These are phyloP conservation scores for Geranium rotundifolium DNA, from an alignment of 345 rosid genomes.

Conservation along the genomic window DNA sequence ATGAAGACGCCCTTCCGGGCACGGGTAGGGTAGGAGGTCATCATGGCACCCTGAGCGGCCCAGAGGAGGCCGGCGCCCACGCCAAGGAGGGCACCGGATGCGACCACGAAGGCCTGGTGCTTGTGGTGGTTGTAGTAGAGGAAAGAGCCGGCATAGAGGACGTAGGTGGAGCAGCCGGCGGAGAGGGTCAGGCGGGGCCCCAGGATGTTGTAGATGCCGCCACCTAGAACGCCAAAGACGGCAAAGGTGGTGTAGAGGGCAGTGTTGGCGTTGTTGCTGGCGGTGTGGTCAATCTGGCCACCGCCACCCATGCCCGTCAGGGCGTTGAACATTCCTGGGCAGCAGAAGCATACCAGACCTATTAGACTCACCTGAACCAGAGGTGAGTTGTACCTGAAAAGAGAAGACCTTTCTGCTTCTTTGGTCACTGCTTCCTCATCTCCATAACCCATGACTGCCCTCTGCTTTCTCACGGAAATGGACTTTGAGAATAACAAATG, in stretches of 20 bases:
- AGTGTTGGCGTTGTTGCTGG: constrained; percentile 73
- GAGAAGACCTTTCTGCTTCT: constrained; percentile 5
- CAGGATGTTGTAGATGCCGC: constrained; percentile 53
- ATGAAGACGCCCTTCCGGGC: constrained; percentile 71
- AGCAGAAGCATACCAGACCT: constrained; percentile 88
- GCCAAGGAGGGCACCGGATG: constrained; percentile 59
- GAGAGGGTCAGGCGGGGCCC: constrained; percentile 56
- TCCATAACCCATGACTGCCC: not conserved
- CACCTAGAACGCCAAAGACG: constrained; percentile 49
- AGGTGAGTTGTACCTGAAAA: constrained; percentile 65
- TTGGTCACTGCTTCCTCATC: not conserved
- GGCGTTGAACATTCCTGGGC: constrained; percentile 96
- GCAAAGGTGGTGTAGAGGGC: constrained; percentile 63
- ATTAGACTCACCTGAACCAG: constrained; percentile 55
- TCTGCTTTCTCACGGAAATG: not conserved
- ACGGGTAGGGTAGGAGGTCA: constrained; percentile 83
- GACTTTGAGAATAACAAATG: no score
- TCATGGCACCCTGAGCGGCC: constrained; percentile 92
- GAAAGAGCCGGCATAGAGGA: constrained; percentile 52
- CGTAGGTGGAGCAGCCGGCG: constrained; percentile 71
- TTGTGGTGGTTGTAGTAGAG: constrained; percentile 48
- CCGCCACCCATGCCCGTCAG: constrained; percentile 96
- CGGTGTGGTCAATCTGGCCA: constrained; percentile 70
- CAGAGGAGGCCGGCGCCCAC: constrained; percentile 84
- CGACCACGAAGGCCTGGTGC: constrained; percentile 35